Evolutionary conservation across 176 grass and related monocot genomes (phyloP).

Genomic region (Hordeum vulgare): DNA sequence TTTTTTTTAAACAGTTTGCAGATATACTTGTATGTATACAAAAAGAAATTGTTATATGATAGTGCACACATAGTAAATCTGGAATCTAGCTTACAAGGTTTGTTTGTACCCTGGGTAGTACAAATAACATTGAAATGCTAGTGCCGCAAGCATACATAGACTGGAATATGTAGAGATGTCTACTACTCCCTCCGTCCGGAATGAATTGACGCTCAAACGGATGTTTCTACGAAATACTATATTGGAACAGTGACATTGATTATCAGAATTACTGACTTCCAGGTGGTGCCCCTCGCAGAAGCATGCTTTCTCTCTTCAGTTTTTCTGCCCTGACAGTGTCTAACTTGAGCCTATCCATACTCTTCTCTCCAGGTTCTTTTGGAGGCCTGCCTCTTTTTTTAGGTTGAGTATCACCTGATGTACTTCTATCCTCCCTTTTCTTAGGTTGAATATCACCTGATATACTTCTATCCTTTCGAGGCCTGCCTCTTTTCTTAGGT

Average conservation of each 20-base stretch:
- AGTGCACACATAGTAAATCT: slow-evolving; percentile 27
- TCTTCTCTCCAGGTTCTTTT: slow-evolving; percentile 26
- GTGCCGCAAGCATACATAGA: slow-evolving; percentile 31
- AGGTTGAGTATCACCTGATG: slow-evolving; percentile 6
- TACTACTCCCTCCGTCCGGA: too few species aligned
- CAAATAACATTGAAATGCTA: slow-evolving; percentile 38
- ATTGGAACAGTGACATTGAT: slow-evolving; percentile 18
- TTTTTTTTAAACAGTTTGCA: too few species aligned
- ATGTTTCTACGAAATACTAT: not conserved
- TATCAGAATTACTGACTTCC: slow-evolving; percentile 32
- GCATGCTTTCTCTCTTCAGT: slow-evolving; percentile 55
- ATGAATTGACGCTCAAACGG: too few species aligned
- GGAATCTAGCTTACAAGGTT: slow-evolving; percentile 35
- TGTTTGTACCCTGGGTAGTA: slow-evolving; percentile 34
- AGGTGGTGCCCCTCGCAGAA: not conserved
- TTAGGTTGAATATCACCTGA: slow-evolving; percentile 18
- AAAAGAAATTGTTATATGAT: slow-evolving; percentile 26
- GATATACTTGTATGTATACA: slow-evolving; percentile 38
- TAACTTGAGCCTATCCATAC: slow-evolving; percentile 5
- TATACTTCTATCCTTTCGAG: slow-evolving; percentile 19
- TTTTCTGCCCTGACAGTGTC: slow-evolving; percentile 45
- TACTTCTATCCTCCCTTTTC: slow-evolving; percentile 20
- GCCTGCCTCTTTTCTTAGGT: slow-evolving; percentile 45
- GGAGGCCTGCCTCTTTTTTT: slow-evolving; percentile 54
- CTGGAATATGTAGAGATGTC: slow-evolving; percentile 20